Base-by-base conservation (phyloP, 148 eudicot species). In the Rhododendron simsii region DNA sequence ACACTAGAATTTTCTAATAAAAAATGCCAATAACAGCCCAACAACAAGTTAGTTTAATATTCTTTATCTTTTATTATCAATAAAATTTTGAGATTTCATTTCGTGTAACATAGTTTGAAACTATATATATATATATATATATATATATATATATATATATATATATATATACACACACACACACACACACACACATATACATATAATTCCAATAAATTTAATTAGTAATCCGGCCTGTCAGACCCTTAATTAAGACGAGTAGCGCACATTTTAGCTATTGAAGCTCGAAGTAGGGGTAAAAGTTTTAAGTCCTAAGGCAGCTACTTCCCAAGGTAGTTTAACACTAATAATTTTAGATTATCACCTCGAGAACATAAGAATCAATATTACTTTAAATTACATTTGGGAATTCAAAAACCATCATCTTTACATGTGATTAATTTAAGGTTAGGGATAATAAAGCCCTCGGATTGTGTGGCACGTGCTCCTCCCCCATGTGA, bases 381-480 rank as follows among this genome's bases (percentile, higher is more conserved):
- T 30, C 76, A 16, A 55, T 48, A 5, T 26, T 14, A 47, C 1
- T 51, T 15, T 45, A 78, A 59, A 85, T 55, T 44, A 44, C 13
- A 44, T 47, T 23, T 55, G 51, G 83, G 87, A 86, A 86, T 80
- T 86, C 67, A 5, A 65, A 63, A 86, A 81, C 53, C 48, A 85
- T 81, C 33, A 65, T 73, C 81, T 86, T 51, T 73, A 20, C 48
- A 71, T 81, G 55, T 50, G 55, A 86, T 75, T 86, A 82, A 57
- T 10, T 74, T 82, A 86, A 81, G 74, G n/a, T 74, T 41, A 81
- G 47, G 85, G 88, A 74, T 57, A 82, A 73, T 55, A 63, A 86
- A 73, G 81, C 57, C 85, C 80, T 82, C 51, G 85, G 76, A 75
- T 82, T 57, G 59, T 57, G 88, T 82, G 81, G 75, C 88, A 86